Conservation (phyloP, 169 alveolate species). For the Cryptosporidium parvum region DNA sequence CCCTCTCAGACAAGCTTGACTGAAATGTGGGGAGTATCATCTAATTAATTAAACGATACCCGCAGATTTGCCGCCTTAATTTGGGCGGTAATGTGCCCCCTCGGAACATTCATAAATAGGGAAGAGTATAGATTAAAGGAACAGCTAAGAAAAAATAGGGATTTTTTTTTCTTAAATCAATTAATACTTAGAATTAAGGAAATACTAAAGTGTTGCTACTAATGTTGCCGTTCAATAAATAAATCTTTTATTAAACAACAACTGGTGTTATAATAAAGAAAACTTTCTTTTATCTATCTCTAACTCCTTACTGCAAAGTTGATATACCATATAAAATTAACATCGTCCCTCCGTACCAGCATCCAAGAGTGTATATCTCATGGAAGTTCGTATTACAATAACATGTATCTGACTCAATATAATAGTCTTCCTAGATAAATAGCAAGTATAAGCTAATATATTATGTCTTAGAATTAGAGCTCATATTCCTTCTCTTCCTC, state of each 20-base stretch:
- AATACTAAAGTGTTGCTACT: conserved; percentile 7
- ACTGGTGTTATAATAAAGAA: conserved; percentile 10
- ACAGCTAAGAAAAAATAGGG: neutral
- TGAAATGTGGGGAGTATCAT: conserved; percentile 2
- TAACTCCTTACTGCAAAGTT: neutral
- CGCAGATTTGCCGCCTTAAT: neutral
- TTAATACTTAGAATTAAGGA: conserved; percentile 24
- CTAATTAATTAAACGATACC: neutral
- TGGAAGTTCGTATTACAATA: neutral
- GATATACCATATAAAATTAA: conserved; percentile 29
- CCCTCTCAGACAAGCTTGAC: neutral
- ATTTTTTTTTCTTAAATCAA: neutral
- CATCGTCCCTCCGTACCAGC: neutral
- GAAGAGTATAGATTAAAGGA: too few species aligned
- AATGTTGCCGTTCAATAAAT: neutral
- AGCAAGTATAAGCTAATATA: too few species aligned
- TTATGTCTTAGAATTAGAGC: neutral
- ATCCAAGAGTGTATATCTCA: neutral
- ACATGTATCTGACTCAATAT: neutral
- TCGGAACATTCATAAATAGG: too few species aligned
- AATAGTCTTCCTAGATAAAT: neutral
- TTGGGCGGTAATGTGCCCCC: neutral
- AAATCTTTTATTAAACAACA: neutral
- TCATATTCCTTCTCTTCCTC: neutral
- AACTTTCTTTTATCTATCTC: neutral